Evolutionary conservation across 208 protist genomes (phyloP).

Genomic region (Acanthamoeba sp.): DNA sequence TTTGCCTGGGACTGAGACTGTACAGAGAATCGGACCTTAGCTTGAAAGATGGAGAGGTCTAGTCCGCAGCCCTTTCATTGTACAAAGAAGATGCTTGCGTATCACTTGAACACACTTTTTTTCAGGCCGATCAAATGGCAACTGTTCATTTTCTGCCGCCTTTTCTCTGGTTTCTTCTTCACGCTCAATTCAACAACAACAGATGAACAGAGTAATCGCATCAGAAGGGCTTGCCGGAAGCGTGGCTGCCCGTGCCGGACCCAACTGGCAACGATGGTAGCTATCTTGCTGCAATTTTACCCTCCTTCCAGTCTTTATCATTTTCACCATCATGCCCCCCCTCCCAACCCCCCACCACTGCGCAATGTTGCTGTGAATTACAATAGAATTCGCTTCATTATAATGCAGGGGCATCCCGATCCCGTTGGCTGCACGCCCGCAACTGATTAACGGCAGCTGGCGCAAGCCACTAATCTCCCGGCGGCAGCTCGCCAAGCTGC

Average conservation of each 20-base stretch:
- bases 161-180: background rate
- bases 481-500: constrained; percentile 54
- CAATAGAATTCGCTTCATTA: background rate
- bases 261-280: constrained; percentile 60
- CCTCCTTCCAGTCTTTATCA: background rate
- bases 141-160: background rate
- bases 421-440: constrained; percentile 34
- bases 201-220: constrained; percentile 20
- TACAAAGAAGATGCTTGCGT: background rate
- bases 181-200: background rate
- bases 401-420: background rate
- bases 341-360: background rate
- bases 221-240: background rate
- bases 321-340: background rate
- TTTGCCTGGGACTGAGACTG: constrained; percentile 4
- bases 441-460: constrained; percentile 49
- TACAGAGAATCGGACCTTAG: background rate
- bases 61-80: background rate
- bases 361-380: background rate
- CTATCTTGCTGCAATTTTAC: background rate
- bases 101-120: background rate
- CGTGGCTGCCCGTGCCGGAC: background rate
- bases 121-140: background rate
- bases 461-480: constrained; percentile 66
- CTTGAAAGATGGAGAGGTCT: background rate